Evolutionary conservation across 192 early-diverging fungal genomes (phyloP).

Genomic region (Rhizophagus clarus): DNA sequence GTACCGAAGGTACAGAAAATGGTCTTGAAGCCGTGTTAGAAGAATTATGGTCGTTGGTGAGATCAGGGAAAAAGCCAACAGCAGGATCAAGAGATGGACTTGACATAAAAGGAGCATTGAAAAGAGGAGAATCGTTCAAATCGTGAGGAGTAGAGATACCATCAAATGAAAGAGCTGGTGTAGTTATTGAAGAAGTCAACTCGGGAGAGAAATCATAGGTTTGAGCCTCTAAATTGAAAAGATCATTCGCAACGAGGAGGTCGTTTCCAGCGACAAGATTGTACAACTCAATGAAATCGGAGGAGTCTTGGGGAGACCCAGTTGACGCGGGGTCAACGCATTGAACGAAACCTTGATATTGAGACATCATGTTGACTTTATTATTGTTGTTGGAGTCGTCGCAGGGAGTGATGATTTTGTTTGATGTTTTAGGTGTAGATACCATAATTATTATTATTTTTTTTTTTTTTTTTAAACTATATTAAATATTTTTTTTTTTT

Average conservation of each 20-base stretch:
- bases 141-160: neutral
- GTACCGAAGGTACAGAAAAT: neutral
- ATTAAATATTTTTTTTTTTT: constrained; percentile 5
- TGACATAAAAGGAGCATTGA: neutral
- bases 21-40: neutral
- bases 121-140: constrained; percentile 7
- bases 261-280: no score
- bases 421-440: neutral
- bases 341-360: neutral
- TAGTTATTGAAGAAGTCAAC: neutral
- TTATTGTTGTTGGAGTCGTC: neutral
- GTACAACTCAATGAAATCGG: no score
- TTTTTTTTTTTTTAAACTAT: neutral
- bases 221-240: neutral
- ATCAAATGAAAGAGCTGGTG: neutral
- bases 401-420: no score
- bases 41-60: neutral
- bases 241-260: neutral
- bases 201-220: neutral
- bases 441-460: neutral
- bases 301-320: neutral
- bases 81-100: constrained; percentile 7
- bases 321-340: neutral
- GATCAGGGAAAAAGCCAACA: constrained; percentile 1
- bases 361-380: neutral